phyloP scores from a whole-genome alignment of 495 filamentous ascomycete species.

The Aspergillus sclerotioniger region DNA sequence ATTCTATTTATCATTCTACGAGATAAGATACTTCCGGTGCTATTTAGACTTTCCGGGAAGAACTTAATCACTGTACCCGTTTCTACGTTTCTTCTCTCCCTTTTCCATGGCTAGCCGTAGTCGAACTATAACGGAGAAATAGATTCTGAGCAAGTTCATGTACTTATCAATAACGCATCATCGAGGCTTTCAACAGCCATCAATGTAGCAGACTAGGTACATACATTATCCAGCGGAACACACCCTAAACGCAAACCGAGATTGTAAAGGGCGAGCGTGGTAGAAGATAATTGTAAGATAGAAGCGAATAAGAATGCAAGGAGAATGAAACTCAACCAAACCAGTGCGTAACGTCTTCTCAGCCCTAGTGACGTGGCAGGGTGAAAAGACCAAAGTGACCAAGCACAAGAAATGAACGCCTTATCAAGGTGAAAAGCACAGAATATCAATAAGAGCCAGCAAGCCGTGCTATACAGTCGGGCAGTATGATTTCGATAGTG shows the following conservation, averaged over 20 bases:
- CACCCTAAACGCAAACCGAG: slow-evolving; percentile 33
- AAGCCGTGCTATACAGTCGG: slow-evolving; percentile 34
- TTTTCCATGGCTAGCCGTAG: no score
- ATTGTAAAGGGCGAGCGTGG: slow-evolving; percentile 24
- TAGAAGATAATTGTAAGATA: slow-evolving; percentile 19
- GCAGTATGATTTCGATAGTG: slow-evolving; percentile 15
- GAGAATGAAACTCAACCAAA: slow-evolving; percentile 19
- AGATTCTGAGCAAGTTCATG: not conserved
- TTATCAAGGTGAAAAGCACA: slow-evolving; percentile 15
- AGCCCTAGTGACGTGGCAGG: slow-evolving; percentile 48
- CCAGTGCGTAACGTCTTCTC: slow-evolving; percentile 28
- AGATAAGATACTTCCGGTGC: no score
- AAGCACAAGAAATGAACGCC: slow-evolving; percentile 30
- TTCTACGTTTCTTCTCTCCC: no score
- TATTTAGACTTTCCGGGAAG: no score
- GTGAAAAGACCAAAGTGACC: slow-evolving; percentile 32
- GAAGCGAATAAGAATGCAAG: slow-evolving; percentile 14
- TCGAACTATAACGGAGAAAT: not conserved
- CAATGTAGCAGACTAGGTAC: slow-evolving; percentile 40
- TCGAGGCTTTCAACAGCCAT: not conserved
- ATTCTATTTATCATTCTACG: no score
- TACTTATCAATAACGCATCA: not conserved
- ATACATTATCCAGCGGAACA: slow-evolving; percentile 48
- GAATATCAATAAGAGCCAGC: slow-evolving; percentile 27
- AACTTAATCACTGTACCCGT: no score